These are phyloP conservation scores for Aciculoconidium aculeatum DNA, from an alignment of 805 yeast species.

Conservation along the genomic window DNA sequence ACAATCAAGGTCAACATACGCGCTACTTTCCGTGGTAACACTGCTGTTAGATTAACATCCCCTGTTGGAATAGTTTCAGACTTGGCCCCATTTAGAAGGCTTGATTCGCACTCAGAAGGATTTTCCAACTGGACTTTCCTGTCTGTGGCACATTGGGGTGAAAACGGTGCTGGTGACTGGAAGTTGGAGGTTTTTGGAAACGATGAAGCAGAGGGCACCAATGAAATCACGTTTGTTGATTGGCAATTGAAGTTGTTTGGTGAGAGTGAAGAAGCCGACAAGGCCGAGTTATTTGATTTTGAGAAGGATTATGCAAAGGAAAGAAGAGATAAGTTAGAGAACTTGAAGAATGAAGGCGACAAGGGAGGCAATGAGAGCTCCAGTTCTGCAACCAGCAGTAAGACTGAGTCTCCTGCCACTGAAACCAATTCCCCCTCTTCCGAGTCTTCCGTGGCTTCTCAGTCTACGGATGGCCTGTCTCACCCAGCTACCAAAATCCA, in stretches of 20 bases:
- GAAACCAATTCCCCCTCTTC: too few species aligned
- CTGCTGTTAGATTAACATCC: conserved; percentile 58
- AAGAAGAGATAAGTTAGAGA: conserved; percentile 17
- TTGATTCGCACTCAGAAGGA: conserved; percentile 55
- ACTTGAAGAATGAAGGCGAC: too few species aligned
- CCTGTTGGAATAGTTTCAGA: conserved; percentile 73
- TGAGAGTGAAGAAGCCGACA: conserved; percentile 57
- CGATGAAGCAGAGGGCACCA: conserved; percentile 29
- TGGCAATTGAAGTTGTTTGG: conserved; percentile 88
- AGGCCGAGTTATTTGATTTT: conserved; percentile 53
- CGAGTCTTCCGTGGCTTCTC: too few species aligned
- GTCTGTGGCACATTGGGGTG: conserved; percentile 99
- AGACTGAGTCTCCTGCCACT: neutral
- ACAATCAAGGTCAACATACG: conserved; percentile 72
- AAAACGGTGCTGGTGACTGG: conserved; percentile 78
- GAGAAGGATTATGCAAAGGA: conserved; percentile 41
- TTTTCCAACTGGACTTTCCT: conserved; percentile 85
- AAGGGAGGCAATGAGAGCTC: neutral
- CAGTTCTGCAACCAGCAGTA: neutral
- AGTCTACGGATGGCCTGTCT: too few species aligned
- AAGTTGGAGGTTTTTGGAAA: conserved; percentile 48
- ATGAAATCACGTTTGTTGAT: conserved; percentile 37
- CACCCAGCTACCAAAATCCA: neutral
- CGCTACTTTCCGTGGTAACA: conserved; percentile 62
- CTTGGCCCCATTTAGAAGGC: conserved; percentile 60